Evolutionary conservation across 768 basidiomycete genomes (phyloP).

Genomic region (Rhizopogon sp.): DNA sequence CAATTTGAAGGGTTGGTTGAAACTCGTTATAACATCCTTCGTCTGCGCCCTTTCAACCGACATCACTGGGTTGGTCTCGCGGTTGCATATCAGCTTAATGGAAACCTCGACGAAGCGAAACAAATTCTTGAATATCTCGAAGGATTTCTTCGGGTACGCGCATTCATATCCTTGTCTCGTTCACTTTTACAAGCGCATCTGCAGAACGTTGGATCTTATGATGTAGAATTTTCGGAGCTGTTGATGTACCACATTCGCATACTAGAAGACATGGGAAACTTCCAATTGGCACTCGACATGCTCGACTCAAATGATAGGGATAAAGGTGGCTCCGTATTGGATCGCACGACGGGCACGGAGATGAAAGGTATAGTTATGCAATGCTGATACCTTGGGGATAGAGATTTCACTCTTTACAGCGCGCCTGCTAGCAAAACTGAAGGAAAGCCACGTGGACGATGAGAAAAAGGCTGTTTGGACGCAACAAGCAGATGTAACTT

Average conservation of each 20-base stretch:
- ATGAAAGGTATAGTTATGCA: slow-evolving; percentile 45
- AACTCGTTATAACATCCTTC: slow-evolving; percentile 76
- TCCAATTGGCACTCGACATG: slow-evolving; percentile 51
- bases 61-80: slow-evolving; percentile 89
- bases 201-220: slow-evolving; percentile 72
- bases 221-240: slow-evolving; percentile 81
- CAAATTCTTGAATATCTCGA: slow-evolving; percentile 72
- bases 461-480: slow-evolving; percentile 30
- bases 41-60: slow-evolving; percentile 74
- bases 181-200: background rate
- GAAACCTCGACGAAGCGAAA: slow-evolving; percentile 64
- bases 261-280: slow-evolving; percentile 68
- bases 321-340: slow-evolving; percentile 63
- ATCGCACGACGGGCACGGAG: slow-evolving; percentile 65
- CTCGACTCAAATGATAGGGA: slow-evolving; percentile 50
- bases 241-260: slow-evolving; percentile 71
- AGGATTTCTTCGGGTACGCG: slow-evolving; percentile 57
- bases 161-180: background rate
- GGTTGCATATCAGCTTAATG: slow-evolving; percentile 82
- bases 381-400: background rate
- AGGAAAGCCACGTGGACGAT: slow-evolving; percentile 2
- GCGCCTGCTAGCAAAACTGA: slow-evolving; percentile 65
- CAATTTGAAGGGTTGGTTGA: slow-evolving; percentile 74
- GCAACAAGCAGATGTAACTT: slow-evolving; percentile 75
- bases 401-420: slow-evolving; percentile 40